Evolutionary conservation across 495 filamentous ascomycete genomes (phyloP).

Genomic region (Symbiotaphrina buchneri): DNA sequence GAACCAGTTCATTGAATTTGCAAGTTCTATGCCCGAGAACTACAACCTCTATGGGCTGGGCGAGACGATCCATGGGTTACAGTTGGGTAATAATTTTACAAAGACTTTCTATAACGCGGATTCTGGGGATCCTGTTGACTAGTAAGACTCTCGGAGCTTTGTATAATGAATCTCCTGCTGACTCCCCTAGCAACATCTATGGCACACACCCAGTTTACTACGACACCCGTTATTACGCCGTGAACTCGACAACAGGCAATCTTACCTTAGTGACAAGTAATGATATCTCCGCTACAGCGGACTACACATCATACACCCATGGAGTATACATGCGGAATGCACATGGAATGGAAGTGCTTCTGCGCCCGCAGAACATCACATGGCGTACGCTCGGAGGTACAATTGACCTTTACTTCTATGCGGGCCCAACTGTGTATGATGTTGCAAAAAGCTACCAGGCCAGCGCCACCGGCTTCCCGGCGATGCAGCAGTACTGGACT

Average conservation of each 20-base stretch:
- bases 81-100: slow-evolving; percentile 32
- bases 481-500: slow-evolving; percentile 39
- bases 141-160: slow-evolving; percentile 9
- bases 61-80: slow-evolving; percentile 33
- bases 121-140: slow-evolving; percentile 34
- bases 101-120: slow-evolving; percentile 55
- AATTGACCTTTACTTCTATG: slow-evolving; percentile 39
- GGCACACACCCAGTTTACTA: slow-evolving; percentile 38
- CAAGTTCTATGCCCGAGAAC: slow-evolving; percentile 26
- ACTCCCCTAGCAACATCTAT: slow-evolving; percentile 26
- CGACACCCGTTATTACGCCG: slow-evolving; percentile 40
- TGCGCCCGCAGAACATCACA: slow-evolving; percentile 40
- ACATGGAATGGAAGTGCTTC: slow-evolving; percentile 55
- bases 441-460: slow-evolving; percentile 33
- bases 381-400: slow-evolving; percentile 50
- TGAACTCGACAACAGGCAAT: slow-evolving; percentile 22
- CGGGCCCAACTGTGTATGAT: slow-evolving; percentile 29
- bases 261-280: slow-evolving; percentile 28
- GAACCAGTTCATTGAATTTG: slow-evolving; percentile 42
- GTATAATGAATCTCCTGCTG: slow-evolving; percentile 1
- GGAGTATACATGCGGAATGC: slow-evolving; percentile 40
- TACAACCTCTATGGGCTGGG: slow-evolving; percentile 44
- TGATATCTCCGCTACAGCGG: slow-evolving; percentile 22
- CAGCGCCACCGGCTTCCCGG: slow-evolving; percentile 31
- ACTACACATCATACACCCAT: slow-evolving; percentile 39